Conservation (phyloP, 805 yeast species). For the Priceomyces medius region DNA sequence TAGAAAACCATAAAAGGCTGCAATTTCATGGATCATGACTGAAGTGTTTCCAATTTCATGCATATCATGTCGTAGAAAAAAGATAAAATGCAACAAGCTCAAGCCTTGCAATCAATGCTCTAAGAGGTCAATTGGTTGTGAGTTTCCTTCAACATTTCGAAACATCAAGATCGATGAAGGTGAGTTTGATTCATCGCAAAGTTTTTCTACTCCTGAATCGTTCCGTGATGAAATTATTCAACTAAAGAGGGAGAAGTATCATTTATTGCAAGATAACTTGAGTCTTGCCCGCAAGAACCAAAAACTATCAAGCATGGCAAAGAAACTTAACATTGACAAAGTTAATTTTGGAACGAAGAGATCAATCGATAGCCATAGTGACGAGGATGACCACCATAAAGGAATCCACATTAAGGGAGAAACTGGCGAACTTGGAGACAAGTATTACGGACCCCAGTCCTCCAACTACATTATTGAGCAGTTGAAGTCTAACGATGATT, state of each 20-base stretch:
- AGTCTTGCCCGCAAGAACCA: constrained; percentile 15
- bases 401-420: constrained; percentile 30
- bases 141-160: constrained; percentile 47
- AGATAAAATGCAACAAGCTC: constrained; percentile 33
- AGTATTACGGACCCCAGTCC: constrained; percentile 54
- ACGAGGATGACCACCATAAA: constrained; percentile 1
- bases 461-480: constrained; percentile 46
- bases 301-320: constrained; percentile 8
- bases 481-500: constrained; percentile 14
- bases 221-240: constrained; percentile 16
- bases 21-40: constrained; percentile 10
- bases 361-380: background rate
- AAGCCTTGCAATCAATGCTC: constrained; percentile 44
- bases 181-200: constrained; percentile 10
- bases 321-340: constrained; percentile 2
- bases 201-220: constrained; percentile 1
- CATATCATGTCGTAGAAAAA: constrained; percentile 35
- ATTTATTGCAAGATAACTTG: constrained; percentile 18
- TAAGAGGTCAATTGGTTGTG: constrained; percentile 37
- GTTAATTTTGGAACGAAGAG: background rate
- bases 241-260: constrained; percentile 20
- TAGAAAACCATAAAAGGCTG: no score
- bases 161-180: constrained; percentile 36
- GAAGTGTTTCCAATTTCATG: constrained; percentile 36
- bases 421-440: constrained; percentile 39